Evolutionary conservation across 805 yeast species (phyloP).

Genomic region (Candida palmyrensis): DNA sequence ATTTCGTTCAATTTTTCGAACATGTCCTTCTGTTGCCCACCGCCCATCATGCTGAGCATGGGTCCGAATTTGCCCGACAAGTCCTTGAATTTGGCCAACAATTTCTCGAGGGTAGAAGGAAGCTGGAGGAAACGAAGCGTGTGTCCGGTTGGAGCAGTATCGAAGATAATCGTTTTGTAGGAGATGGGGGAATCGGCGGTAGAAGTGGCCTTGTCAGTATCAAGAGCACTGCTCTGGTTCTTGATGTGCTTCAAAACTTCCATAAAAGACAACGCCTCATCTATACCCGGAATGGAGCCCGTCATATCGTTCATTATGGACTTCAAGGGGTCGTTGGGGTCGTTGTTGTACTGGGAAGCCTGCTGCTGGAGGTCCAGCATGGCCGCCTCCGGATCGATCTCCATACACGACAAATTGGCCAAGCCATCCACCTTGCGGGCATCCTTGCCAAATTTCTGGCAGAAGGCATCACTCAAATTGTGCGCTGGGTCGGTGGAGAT

Average conservation of each 20-base stretch:
- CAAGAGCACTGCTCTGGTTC: slow-evolving; percentile 38
- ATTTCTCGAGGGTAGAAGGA: slow-evolving; percentile 86
- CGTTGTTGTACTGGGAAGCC: slow-evolving; percentile 50
- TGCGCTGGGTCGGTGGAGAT: slow-evolving; percentile 99
- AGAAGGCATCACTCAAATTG: slow-evolving; percentile 94
- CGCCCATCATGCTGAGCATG: slow-evolving; percentile 72
- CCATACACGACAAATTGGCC: slow-evolving; percentile 91
- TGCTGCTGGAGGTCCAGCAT: slow-evolving; percentile 75
- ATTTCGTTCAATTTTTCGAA: slow-evolving; percentile 74
- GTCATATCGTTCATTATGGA: slow-evolving; percentile 86
- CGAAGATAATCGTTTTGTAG: slow-evolving; percentile 89
- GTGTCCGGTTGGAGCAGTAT: slow-evolving; percentile 99
- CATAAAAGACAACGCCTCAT: slow-evolving; percentile 96
- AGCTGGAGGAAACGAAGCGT: slow-evolving; percentile 91
- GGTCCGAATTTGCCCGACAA: slow-evolving; percentile 88
- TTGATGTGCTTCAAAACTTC: slow-evolving; percentile 97
- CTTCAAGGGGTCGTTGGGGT: slow-evolving; percentile 59
- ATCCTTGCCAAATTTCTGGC: slow-evolving; percentile 96
- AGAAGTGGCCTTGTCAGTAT: slow-evolving; percentile 17
- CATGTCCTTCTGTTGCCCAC: slow-evolving; percentile 68
- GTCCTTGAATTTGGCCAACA: slow-evolving; percentile 82
- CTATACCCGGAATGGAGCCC: slow-evolving; percentile 95
- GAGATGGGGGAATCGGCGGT: slow-evolving; percentile 20
- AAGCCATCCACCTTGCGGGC: slow-evolving; percentile 92
- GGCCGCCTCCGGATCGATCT: slow-evolving; percentile 93